A percentile compares a stretch with the other conserved stretches of the same genome.
Conservation (phyloP, 2,329 filamentous ascomycete genomes). For the Botrytis paeoniae region DNA sequence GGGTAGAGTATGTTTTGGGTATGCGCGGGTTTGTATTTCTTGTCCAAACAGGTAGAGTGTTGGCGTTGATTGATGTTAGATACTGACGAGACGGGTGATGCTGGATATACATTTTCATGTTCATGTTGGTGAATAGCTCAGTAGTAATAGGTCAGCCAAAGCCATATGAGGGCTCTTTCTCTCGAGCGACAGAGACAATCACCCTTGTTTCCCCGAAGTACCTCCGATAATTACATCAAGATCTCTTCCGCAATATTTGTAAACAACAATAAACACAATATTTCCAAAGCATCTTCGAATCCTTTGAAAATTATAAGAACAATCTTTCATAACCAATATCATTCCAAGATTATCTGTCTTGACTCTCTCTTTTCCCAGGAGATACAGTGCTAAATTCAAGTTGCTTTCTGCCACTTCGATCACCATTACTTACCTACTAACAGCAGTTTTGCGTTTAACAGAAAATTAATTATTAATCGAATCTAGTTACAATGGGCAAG, state of each 20-base stretch:
- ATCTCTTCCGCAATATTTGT: background rate
- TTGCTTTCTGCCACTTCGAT: background rate
- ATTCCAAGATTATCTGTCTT: background rate
- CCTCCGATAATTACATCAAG: background rate
- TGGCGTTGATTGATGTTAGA: background rate
- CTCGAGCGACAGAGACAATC: too few species aligned
- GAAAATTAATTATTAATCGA: background rate
- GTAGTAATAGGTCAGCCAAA: background rate
- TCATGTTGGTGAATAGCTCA: background rate
- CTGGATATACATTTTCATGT: background rate
- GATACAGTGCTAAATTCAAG: background rate
- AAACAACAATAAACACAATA: background rate
- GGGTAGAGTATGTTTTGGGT: too few species aligned
- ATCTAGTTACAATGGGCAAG: background rate
- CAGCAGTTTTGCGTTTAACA: background rate
- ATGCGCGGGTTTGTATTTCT: too few species aligned
- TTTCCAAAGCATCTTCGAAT: background rate
- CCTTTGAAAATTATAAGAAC: background rate
- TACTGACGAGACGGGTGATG: background rate
- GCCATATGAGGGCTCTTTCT: background rate
- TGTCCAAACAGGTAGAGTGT: too few species aligned
- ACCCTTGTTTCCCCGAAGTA: background rate
- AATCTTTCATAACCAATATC: background rate
- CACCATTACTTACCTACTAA: background rate
- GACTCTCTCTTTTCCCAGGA: background rate